phyloP scores from a whole-genome alignment of 495 filamentous ascomycete genomes.

The Echria macrotheca region DNA sequence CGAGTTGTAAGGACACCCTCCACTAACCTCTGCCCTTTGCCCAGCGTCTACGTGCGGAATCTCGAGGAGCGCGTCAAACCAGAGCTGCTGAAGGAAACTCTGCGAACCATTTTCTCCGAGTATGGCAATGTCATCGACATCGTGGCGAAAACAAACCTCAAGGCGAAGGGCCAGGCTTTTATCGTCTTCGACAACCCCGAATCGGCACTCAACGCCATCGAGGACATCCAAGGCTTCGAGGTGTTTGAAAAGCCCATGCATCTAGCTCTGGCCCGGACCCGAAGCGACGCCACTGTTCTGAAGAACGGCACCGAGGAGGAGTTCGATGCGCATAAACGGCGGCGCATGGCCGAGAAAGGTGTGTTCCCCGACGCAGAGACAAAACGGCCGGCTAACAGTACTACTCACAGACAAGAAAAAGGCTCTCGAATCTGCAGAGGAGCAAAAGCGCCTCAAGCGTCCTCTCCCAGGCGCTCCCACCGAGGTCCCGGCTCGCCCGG shows the following conservation, averaged over 20 bases:
- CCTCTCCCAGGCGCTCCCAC: conserved; percentile 49
- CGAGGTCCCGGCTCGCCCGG: conserved; percentile 53
- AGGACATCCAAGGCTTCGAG: conserved; percentile 90
- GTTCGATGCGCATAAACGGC: conserved; percentile 81
- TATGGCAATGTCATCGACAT: conserved; percentile 90
- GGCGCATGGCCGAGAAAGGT: conserved; percentile 89
- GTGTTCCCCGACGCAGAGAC: conserved; percentile 16
- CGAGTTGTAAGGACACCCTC: not conserved
- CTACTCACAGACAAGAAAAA: conserved; percentile 72
- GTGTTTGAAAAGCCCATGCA: conserved; percentile 92
- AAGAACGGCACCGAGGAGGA: conserved; percentile 67
- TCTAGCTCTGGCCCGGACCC: conserved; percentile 75
- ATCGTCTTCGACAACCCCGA: conserved; percentile 82
- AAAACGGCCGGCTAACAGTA: conserved; percentile 3
- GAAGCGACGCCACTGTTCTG: conserved; percentile 83
- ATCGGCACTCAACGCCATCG: conserved; percentile 71
- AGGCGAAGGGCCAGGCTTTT: conserved; percentile 94
- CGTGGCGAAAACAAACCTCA: conserved; percentile 85
- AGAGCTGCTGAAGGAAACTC: conserved; percentile 65
- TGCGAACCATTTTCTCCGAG: conserved; percentile 77
- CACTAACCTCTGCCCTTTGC: conserved; percentile 16
- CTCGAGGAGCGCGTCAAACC: conserved; percentile 90
- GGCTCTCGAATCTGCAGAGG: conserved; percentile 75
- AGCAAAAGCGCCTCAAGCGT: conserved; percentile 77
- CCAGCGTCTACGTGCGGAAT: conserved; percentile 72